These are phyloP conservation scores for Aspergillus homomorphus DNA, from an alignment of 495 filamentous ascomycete genomes.

Conservation along the genomic window DNA sequence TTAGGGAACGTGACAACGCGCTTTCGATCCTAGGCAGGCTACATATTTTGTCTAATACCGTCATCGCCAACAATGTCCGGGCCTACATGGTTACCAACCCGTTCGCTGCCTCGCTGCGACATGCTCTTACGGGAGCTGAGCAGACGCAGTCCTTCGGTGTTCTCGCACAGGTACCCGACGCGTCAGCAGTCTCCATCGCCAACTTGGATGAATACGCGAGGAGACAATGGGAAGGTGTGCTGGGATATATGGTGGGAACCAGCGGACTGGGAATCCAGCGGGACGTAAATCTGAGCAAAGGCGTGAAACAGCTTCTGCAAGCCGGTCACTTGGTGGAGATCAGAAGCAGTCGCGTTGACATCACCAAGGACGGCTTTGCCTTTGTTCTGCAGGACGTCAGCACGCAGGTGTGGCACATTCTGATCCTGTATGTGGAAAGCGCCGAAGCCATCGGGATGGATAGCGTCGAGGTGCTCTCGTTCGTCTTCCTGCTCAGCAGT, in stretches of 20 bases:
- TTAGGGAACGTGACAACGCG: conserved; percentile 75
- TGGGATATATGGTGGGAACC: conserved; percentile 89
- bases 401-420: conserved; percentile 91
- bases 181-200: conserved; percentile 55
- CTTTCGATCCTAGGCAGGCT: conserved; percentile 75
- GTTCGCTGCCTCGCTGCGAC: conserved; percentile 72
- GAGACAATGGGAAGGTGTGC: conserved; percentile 88
- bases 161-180: conserved; percentile 59
- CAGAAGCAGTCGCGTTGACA: conserved; percentile 55
- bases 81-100: conserved; percentile 69
- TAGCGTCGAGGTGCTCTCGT: conserved; percentile 87
- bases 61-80: conserved; percentile 55
- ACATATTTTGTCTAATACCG: conserved; percentile 67
- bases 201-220: conserved; percentile 85
- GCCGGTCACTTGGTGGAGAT: conserved; percentile 76
- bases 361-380: conserved; percentile 88
- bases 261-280: conserved; percentile 50
- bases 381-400: conserved; percentile 94
- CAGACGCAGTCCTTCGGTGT: conserved; percentile 87
- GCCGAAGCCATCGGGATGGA: conserved; percentile 78
- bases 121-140: conserved; percentile 83
- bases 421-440: conserved; percentile 88
- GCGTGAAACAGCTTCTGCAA: conserved; percentile 78
- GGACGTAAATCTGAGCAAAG: conserved; percentile 62
- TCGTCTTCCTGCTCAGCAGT: conserved; percentile 92